These are phyloP conservation scores for Picochlorum sp. DNA, from an alignment of 139 green algal species.

Conservation along the genomic window DNA sequence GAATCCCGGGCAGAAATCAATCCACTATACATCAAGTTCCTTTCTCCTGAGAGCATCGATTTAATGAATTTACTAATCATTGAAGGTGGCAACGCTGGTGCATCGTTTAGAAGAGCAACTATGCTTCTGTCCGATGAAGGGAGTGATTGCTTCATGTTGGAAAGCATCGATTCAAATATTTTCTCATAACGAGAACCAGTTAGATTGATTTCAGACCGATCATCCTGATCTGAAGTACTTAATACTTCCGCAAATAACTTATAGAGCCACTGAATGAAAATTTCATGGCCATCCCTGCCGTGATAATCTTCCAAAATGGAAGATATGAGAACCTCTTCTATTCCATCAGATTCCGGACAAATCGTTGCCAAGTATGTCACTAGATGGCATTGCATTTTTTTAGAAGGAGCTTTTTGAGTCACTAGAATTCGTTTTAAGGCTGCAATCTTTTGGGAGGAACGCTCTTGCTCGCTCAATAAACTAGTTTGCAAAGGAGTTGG, in stretches of 20 bases:
- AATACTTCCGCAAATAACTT: background rate
- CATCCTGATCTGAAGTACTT: background rate
- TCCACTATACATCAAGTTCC: slow-evolving; percentile 39
- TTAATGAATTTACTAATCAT: slow-evolving; percentile 26
- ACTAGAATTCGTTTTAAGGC: slow-evolving; percentile 42
- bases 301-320: slow-evolving; percentile 7
- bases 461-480: no score
- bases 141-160: slow-evolving; percentile 20
- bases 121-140: slow-evolving; percentile 13
- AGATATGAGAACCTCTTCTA: slow-evolving; percentile 10
- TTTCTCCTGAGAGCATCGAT: slow-evolving; percentile 9
- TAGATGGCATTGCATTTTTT: slow-evolving; percentile 16
- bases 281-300: slow-evolving; percentile 1
- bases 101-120: slow-evolving; percentile 30
- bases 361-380: slow-evolving; percentile 29
- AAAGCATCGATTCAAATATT: slow-evolving; percentile 40
- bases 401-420: slow-evolving; percentile 13
- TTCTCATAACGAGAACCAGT: slow-evolving; percentile 35
- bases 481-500: no score
- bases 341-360: slow-evolving; percentile 3
- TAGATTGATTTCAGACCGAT: background rate
- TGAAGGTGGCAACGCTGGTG: slow-evolving; percentile 32
- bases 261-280: slow-evolving; percentile 6
- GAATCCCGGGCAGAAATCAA: slow-evolving; percentile 28
- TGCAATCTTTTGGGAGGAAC: slow-evolving; percentile 14